These are phyloP conservation scores for Simplicillium aogashimaense DNA, from an alignment of 2,329 filamentous ascomycete species.

Conservation along the genomic window DNA sequence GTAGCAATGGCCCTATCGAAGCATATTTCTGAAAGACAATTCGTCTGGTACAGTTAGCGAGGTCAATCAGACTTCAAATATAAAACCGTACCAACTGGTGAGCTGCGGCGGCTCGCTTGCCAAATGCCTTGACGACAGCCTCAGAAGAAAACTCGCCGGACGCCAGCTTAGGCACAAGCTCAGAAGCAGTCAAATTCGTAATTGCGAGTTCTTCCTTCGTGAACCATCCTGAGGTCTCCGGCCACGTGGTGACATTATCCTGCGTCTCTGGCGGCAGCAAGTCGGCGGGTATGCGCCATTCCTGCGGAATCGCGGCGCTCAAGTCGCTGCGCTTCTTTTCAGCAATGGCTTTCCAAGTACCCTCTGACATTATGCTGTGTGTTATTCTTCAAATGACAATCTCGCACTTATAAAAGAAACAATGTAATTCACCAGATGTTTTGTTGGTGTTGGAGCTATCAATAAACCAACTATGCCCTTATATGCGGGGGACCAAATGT, in stretches of 20 bases:
- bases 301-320: constrained; percentile 39
- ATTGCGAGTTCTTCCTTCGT: constrained; percentile 35
- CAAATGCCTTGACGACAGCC: constrained; percentile 38
- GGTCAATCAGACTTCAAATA: constrained; percentile 26
- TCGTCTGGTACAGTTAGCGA: constrained; percentile 28
- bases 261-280: constrained; percentile 43
- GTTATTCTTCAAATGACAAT: no score
- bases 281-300: constrained; percentile 45
- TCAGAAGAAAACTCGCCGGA: constrained; percentile 25
- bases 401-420: no score
- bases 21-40: constrained; percentile 43
- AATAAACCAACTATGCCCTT: no score
- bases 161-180: constrained; percentile 27
- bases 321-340: constrained; percentile 33
- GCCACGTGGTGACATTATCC: constrained; percentile 46
- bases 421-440: no score
- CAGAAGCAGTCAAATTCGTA: constrained; percentile 31
- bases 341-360: constrained; percentile 28
- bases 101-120: constrained; percentile 42
- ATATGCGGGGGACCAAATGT: no score
- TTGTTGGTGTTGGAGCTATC: no score
- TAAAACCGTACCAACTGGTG: constrained; percentile 42
- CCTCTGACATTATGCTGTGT: no score
- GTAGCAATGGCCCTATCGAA: constrained; percentile 41
- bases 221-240: constrained; percentile 49